Conservation (phyloP, 1,139 yeast species). For the Protomyces inundatus region DNA sequence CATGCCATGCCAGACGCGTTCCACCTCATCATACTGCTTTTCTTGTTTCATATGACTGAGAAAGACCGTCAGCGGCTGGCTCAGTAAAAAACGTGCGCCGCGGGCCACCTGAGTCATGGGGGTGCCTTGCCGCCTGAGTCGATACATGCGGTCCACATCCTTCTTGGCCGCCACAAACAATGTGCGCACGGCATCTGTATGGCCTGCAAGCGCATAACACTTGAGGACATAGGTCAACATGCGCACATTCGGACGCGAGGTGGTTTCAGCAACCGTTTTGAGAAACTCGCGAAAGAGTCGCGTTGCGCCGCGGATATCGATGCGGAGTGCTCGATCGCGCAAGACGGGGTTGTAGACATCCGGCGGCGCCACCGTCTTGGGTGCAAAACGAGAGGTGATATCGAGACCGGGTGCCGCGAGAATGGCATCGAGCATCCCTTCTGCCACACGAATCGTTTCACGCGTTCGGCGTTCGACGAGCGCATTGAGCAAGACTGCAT, state of each 20-base stretch:
- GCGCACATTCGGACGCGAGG: constrained; percentile 13
- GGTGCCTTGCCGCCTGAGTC: background rate
- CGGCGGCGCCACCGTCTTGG: constrained; percentile 11
- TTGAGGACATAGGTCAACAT: constrained; percentile 4
- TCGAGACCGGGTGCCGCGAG: constrained; percentile 1
- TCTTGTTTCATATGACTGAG: constrained; percentile 3
- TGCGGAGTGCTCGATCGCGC: background rate
- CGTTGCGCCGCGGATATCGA: constrained; percentile 1
- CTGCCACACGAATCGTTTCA: background rate
- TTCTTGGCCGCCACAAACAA: constrained; percentile 11
- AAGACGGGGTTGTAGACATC: constrained; percentile 6
- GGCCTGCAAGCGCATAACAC: background rate
- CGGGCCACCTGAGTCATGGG: constrained; percentile 5
- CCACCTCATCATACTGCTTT: constrained; percentile 1
- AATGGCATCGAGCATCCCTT: constrained; percentile 6
- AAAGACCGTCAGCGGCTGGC: constrained; percentile 5
- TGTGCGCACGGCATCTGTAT: constrained; percentile 7
- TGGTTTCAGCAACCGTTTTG: constrained; percentile 2
- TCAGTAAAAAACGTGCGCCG: constrained; percentile 15
- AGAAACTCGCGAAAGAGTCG: constrained; percentile 13
- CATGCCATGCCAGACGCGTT: constrained; percentile 18
- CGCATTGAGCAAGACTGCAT: constrained; percentile 20
- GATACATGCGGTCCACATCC: constrained; percentile 16
- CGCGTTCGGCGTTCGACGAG: background rate
- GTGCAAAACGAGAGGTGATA: constrained; percentile 7